These are phyloP conservation scores for Cronartium quercuum DNA, from an alignment of 1,284 basidiomycete species.

Conservation along the genomic window DNA sequence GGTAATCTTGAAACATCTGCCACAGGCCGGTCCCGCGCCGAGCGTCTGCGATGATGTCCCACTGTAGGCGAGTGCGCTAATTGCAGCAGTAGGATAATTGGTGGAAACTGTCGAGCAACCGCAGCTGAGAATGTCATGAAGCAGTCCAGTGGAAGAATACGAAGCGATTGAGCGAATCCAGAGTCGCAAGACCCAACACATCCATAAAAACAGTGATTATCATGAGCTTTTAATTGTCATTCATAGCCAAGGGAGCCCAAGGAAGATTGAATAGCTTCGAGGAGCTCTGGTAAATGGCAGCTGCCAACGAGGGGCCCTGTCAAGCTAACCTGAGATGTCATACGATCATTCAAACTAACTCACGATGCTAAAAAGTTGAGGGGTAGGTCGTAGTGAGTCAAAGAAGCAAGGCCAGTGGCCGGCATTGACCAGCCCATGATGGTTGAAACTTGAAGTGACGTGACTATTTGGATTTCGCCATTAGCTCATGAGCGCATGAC, in stretches of 20 bases:
- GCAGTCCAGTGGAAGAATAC: background rate
- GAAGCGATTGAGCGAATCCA: background rate
- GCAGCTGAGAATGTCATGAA: slow-evolving; percentile 17
- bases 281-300: background rate
- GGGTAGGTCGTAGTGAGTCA: slow-evolving; percentile 33
- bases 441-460: too few species aligned
- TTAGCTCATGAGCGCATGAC: too few species aligned
- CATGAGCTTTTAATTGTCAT: background rate
- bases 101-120: slow-evolving; percentile 23
- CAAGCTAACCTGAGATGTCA: background rate
- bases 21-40: slow-evolving; percentile 21
- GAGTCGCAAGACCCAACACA: background rate
- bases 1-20: slow-evolving; percentile 21
- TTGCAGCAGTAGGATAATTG: slow-evolving; percentile 20
- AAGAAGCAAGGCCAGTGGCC: background rate
- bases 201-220: background rate
- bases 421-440: slow-evolving; percentile 14
- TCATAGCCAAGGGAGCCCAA: background rate
- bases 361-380: slow-evolving; percentile 29
- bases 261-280: background rate
- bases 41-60: background rate
- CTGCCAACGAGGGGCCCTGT: background rate
- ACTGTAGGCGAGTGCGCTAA: slow-evolving; percentile 28
- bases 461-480: too few species aligned
- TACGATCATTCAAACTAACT: background rate